Conservation (phyloP, 257 asterid species). For the Solanum lycopersicoides region DNA sequence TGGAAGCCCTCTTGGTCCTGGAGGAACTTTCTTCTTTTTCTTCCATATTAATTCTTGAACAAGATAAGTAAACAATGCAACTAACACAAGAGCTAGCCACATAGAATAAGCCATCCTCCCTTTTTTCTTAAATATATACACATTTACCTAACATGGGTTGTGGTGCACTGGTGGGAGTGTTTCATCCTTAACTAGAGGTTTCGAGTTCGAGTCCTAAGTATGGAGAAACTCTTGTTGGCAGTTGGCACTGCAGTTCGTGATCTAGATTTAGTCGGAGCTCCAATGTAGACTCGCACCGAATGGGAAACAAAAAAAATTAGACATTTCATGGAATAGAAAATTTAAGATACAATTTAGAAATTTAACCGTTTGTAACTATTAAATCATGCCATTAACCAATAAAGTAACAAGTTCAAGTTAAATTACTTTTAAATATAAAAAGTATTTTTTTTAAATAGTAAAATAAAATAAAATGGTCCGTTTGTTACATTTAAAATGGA, state of each 20-base stretch:
- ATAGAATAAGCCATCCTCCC: neutral
- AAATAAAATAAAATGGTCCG: neutral
- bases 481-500: neutral
- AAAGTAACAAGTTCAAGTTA: no score
- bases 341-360: neutral
- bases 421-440: neutral
- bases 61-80: neutral
- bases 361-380: neutral
- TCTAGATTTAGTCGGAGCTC: no score
- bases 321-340: no score
- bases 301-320: no score
- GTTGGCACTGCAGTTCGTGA: no score
- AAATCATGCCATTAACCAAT: neutral
- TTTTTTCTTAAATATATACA: neutral
- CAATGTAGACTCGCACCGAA: no score
- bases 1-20: neutral
- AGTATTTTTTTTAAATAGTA: no score
- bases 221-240: no score
- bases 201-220: no score
- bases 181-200: no score
- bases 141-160: neutral
- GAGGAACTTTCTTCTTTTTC: neutral
- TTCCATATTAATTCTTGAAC: neutral
- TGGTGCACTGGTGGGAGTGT: no score
- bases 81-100: neutral